Percentiles rank a stretch among this genome's conserved stretches.
Conservation (phyloP, 2,329 filamentous ascomycete genomes). For the Aspergillus aculeatinus region DNA sequence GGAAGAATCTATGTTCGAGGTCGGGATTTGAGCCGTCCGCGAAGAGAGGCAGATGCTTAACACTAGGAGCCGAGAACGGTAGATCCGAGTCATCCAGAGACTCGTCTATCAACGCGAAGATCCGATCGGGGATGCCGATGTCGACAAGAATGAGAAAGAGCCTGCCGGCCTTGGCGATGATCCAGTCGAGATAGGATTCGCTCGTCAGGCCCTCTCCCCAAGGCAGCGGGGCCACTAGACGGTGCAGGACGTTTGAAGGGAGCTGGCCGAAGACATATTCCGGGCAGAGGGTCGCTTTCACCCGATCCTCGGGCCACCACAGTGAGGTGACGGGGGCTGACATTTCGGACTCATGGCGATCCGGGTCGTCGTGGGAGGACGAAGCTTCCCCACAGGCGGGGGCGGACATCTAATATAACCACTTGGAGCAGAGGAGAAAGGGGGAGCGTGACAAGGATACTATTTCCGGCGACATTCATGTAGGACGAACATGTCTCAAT, state of each 20-base stretch:
- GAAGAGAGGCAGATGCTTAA: conserved; percentile 55
- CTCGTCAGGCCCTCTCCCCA: conserved; percentile 49
- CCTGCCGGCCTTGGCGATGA: conserved; percentile 56
- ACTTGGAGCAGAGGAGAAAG: background rate
- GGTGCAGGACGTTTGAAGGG: conserved; percentile 36
- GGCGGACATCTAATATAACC: conserved; percentile 10
- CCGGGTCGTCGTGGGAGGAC: conserved; percentile 1
- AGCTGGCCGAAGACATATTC: conserved; percentile 42
- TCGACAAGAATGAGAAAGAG: conserved; percentile 60
- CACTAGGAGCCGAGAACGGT: conserved; percentile 55
- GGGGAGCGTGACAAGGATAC: background rate
- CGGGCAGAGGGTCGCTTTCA: conserved; percentile 43
- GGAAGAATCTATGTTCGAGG: conserved; percentile 58
- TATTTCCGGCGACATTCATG: background rate
- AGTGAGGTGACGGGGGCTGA: conserved; percentile 33
- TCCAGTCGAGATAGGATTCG: conserved; percentile 62
- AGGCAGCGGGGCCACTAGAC: conserved; percentile 38
- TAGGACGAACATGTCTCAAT: conserved; percentile 8
- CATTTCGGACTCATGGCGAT: conserved; percentile 25
- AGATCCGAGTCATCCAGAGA: conserved; percentile 63
- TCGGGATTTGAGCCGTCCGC: conserved; percentile 45
- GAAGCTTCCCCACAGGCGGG: conserved; percentile 1
- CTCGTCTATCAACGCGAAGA: conserved; percentile 61
- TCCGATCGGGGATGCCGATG: conserved; percentile 62
- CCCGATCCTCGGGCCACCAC: conserved; percentile 49